These are phyloP conservation scores for Jatropha multifida DNA, from an alignment of 441 rosid species.

Conservation along the genomic window DNA sequence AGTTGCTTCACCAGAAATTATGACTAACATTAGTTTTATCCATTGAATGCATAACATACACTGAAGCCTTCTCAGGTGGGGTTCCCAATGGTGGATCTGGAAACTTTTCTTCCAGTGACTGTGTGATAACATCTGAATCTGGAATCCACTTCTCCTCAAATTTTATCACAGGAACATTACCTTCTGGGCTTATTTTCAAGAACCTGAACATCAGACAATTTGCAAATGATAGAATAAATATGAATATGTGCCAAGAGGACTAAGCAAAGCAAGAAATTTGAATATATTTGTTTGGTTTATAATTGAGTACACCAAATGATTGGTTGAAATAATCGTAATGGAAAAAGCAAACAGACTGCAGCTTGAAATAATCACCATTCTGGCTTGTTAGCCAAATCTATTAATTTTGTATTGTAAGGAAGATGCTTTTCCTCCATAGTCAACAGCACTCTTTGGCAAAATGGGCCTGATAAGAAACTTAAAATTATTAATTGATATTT, in stretches of 20 bases:
- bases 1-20: neutral
- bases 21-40: neutral
- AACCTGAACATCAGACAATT: conserved; percentile 47
- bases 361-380: conserved; percentile 60
- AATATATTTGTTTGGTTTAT: neutral
- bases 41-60: conserved; percentile 42
- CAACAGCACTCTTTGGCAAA: conserved; percentile 83
- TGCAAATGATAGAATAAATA: conserved; percentile 3
- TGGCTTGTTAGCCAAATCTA: conserved; percentile 80
- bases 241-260: neutral
- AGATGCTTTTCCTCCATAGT: conserved; percentile 91
- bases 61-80: conserved; percentile 81
- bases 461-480: conserved; percentile 56
- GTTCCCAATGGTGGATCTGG: conserved; percentile 76
- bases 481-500: conserved; percentile 12
- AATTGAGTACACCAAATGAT: neutral
- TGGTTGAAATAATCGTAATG: neutral
- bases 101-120: conserved; percentile 75
- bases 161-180: conserved; percentile 83
- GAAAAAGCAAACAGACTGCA: neutral
- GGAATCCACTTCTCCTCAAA: conserved; percentile 91
- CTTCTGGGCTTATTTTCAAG: conserved; percentile 79
- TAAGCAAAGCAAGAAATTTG: neutral
- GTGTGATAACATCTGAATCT: conserved; percentile 89
- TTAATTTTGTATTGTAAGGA: conserved; percentile 80